Evolutionary conservation across 2,329 filamentous ascomycete species (phyloP).

Genomic region (Botrytis squamosa): DNA sequence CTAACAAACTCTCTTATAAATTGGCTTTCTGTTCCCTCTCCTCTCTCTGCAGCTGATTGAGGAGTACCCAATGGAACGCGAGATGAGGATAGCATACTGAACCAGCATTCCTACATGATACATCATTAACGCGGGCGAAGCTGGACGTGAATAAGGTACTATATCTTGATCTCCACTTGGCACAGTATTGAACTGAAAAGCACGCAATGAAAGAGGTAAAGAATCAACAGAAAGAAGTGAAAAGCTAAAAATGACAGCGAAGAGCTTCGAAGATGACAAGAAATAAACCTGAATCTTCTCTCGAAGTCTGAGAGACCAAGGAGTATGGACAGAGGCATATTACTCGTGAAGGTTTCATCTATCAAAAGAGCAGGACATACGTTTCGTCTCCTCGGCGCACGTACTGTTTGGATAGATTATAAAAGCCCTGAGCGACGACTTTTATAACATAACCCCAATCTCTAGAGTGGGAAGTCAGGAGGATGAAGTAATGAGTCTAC

Average conservation of each 20-base stretch:
- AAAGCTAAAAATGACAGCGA: too few relatives aligned
- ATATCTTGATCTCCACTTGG: background rate
- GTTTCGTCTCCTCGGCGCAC: too few relatives aligned
- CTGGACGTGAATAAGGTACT: background rate
- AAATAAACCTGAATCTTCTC: too few relatives aligned
- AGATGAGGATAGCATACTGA: background rate
- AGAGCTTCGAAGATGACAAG: too few relatives aligned
- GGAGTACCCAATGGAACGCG: accelerated
- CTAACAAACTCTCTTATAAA: background rate
- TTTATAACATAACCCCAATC: accelerated
- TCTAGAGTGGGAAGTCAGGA: background rate
- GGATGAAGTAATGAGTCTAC: background rate
- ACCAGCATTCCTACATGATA: background rate
- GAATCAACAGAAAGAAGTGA: background rate
- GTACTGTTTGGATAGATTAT: accelerated
- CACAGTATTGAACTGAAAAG: background rate
- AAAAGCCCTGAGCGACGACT: background rate
- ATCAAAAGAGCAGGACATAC: too few relatives aligned
- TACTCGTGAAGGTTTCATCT: too few relatives aligned
- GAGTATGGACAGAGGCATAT: too few relatives aligned
- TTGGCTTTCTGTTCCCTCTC: background rate
- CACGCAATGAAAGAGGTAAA: background rate
- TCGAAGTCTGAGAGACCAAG: too few relatives aligned
- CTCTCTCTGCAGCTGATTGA: background rate
- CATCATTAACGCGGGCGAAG: background rate